Percentiles rank a stretch among this genome's conserved stretches.
Evolutionary conservation across 768 basidiomycete species (phyloP).

Genomic region (Termitomyces sp.): DNA sequence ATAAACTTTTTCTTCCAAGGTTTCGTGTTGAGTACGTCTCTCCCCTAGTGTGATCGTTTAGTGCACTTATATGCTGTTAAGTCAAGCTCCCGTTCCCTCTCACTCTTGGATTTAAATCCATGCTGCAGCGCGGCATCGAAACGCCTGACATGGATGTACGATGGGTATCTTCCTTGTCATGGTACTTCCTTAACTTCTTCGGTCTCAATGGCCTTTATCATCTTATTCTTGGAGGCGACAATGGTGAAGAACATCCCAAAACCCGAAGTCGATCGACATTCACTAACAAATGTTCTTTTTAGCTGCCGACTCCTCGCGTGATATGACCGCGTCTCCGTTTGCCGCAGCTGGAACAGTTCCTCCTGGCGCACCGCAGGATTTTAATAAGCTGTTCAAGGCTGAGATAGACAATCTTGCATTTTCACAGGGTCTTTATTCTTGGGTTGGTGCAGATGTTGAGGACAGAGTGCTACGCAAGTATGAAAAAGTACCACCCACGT

Average conservation of each 20-base stretch:
- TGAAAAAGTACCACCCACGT: slow-evolving; percentile 48
- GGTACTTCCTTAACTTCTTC: slow-evolving; percentile 99
- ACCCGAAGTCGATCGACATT: neutral
- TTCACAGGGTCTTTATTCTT: slow-evolving; percentile 79
- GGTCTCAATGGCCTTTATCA: slow-evolving; percentile 95
- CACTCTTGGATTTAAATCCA: slow-evolving; percentile 95
- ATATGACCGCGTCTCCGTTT: slow-evolving; percentile 71
- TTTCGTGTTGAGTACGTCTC: slow-evolving; percentile 87
- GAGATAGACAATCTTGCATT: slow-evolving; percentile 94
- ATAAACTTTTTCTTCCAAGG: slow-evolving; percentile 99
- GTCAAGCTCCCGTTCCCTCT: slow-evolving; percentile 97
- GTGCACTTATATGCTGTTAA: slow-evolving; percentile 25
- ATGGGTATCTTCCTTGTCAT: slow-evolving; percentile 98
- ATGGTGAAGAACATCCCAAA: slow-evolving; percentile 63
- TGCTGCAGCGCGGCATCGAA: slow-evolving; percentile 94
- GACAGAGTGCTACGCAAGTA: slow-evolving; percentile 74
- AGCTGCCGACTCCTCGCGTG: slow-evolving; percentile 80
- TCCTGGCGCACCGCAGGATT: slow-evolving; percentile 74
- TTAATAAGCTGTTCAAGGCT: slow-evolving; percentile 82
- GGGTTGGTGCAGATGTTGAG: slow-evolving; percentile 83
- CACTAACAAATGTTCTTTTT: slow-evolving; percentile 11
- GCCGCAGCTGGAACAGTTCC: slow-evolving; percentile 44
- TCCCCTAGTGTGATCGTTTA: neutral
- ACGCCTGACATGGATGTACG: slow-evolving; percentile 96
- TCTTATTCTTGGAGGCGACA: slow-evolving; percentile 86